Percentiles rank a stretch among this genome's conserved stretches.
Evolutionary conservation across 306 rosid species (phyloP).

Genomic region (Arachis hypogaea): DNA sequence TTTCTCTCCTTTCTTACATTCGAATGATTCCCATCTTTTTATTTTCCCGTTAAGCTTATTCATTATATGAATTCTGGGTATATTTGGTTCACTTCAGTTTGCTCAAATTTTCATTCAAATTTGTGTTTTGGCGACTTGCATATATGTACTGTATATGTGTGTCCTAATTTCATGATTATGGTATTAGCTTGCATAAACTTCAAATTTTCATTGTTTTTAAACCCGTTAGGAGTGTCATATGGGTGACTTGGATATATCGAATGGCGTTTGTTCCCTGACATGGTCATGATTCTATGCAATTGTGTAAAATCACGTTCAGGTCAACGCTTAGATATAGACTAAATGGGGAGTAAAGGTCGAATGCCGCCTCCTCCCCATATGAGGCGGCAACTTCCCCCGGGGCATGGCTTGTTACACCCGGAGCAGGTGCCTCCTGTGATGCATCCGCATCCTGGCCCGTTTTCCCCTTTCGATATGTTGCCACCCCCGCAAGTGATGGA

Average conservation of each 20-base stretch:
- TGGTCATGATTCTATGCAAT: not conserved
- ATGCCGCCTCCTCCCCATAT: slow-evolving; percentile 73
- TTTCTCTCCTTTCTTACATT: not conserved
- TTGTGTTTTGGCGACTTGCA: not conserved
- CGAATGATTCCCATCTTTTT: not conserved
- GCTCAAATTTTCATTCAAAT: not conserved
- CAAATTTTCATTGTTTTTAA: not conserved
- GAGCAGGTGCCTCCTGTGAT: slow-evolving; percentile 53
- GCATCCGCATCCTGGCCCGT: slow-evolving; percentile 54
- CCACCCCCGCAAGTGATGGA: slow-evolving; percentile 89
- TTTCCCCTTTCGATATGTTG: slow-evolving; percentile 65
- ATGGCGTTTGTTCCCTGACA: slow-evolving; percentile 26
- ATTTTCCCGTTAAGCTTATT: not conserved
- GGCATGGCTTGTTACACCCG: slow-evolving; percentile 56
- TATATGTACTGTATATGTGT: not conserved
- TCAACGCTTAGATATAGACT: slow-evolving; percentile 20
- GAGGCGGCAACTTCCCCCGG: slow-evolving; percentile 66
- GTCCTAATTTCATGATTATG: slow-evolving; percentile 31
- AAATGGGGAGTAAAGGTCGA: slow-evolving; percentile 90
- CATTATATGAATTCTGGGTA: not conserved
- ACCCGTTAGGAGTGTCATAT: not conserved
- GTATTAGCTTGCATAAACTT: not conserved
- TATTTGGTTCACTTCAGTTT: not conserved
- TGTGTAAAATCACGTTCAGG: not conserved
- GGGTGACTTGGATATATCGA: not conserved